Conservation (phyloP, 2,329 filamentous ascomycete species). For the Penicillium griseofulvum region DNA sequence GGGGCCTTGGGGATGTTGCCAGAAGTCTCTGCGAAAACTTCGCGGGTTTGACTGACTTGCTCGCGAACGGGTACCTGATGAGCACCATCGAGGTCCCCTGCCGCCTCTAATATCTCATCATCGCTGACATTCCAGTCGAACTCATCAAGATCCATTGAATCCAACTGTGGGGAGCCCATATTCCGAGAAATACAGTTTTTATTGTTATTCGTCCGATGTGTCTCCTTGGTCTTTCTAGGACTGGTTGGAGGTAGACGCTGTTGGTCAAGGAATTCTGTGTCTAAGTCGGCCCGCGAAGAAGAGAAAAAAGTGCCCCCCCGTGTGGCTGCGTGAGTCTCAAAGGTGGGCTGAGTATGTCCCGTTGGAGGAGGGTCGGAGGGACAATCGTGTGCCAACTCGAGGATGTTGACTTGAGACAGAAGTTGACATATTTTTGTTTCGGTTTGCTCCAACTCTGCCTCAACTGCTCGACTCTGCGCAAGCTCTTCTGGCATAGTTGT, state of each 20-base stretch:
- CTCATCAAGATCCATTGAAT: constrained; percentile 32
- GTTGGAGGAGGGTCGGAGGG: background rate
- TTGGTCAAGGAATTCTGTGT: constrained; percentile 3
- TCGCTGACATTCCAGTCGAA: constrained; percentile 46
- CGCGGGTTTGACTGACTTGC: constrained; percentile 25
- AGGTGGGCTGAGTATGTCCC: background rate
- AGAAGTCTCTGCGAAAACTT: constrained; percentile 43
- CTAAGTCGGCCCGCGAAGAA: background rate
- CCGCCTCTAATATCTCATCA: constrained; percentile 47
- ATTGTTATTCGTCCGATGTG: constrained; percentile 12
- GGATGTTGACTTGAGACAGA: constrained; percentile 31
- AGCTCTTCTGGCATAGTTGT: constrained; percentile 34
- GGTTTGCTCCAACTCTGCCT: constrained; percentile 34
- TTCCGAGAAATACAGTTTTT: constrained; percentile 37
- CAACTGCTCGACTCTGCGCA: constrained; percentile 32
- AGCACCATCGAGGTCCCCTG: constrained; percentile 37
- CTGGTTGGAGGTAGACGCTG: constrained; percentile 2
- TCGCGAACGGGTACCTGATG: constrained; percentile 14
- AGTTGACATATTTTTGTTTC: constrained; percentile 35
- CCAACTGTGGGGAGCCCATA: constrained; percentile 40
- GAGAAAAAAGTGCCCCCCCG: background rate
- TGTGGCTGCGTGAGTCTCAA: background rate
- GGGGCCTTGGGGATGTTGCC: constrained; percentile 37
- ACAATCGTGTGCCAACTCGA: constrained; percentile 16
- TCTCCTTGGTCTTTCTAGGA: constrained; percentile 4